Evolutionary conservation across 2,329 filamentous ascomycete genomes (phyloP), one percentile per base, ranked within the genome.

Genomic region (Fusarium sp.): DNA sequence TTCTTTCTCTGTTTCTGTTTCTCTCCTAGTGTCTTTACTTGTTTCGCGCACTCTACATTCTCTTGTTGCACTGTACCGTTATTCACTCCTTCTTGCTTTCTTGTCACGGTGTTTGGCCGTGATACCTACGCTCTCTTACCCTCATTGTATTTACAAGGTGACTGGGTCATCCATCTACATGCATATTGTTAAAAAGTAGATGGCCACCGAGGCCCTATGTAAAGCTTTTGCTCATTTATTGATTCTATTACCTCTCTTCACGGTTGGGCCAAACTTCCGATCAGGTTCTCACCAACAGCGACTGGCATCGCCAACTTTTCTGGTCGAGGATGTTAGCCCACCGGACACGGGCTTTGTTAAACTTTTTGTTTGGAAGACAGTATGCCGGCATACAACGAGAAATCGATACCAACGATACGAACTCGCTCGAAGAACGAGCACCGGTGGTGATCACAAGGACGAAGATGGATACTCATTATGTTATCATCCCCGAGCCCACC

Each of bases 371-470:
- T 58, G 84, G 83, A 50, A 83, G 80, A 74, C 80, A 81, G 75
- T 87, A 86, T 78, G 87, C 85, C 71, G 84, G 82, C 62, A 78
- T 87, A 66, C 84, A 84, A 46, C 83, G 75, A 70, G 50, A 63
- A 20, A 56, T 33, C 55, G 50, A 70, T 65, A 52, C 60, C 48
- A 41, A 59, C 59, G 63, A 66, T 64, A 39, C 54, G 69, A 23
- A 49, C 60, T 51, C 52, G 52, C 51, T 65, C 55, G 49, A 63
- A 47, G 61, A 66, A 47, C 57, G 59, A 39, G 60, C 56, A 43
- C 64, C 64, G 5, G 46, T 53, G 51, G 56, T 69, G 31, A 53
- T 69, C 27, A 69, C 50, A 13, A 20, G 67, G 49, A 69, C 66
- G 10, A 62, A 64, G 35, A 67, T 69, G 66, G 62, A 66, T 25